Base-by-base conservation (phyloP, 2,329 filamentous ascomycete genomes). In the Diplodia seriata region DNA sequence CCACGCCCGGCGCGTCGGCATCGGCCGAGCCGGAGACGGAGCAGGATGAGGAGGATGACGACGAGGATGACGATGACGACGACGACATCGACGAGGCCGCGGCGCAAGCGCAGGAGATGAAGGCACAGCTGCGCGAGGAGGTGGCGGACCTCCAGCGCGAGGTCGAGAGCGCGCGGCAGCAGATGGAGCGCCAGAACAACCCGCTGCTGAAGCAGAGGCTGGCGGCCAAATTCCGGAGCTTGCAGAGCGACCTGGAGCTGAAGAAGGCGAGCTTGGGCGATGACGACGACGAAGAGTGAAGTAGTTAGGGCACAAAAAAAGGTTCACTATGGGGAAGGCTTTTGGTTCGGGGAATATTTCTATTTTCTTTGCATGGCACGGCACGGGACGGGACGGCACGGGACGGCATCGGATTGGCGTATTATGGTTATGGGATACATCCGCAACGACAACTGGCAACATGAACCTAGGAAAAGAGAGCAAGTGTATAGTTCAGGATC, bases 81-180 rank as follows among this genome's bases (percentile, higher is more conserved):
- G 77, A 77, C 11, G 76, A 79, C 7, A 75, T 84, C 33, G 84
- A 86, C 68, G 85, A 86, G 43, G 85, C 86, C 63, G 83, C 82
- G 3, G 79, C 80, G 2, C 84, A 82, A 20, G 78, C 79, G 50
- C 78, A 83, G 33, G 81, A 83, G 31, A 80, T 84, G 70, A 75
- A 81, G 29, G 80, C 82, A 53, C 81, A 83, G 69, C 76, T 83
- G 33, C 78, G 80, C 59, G 84, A 85, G 68, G 85, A 88, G 74
- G 85, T 88, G 64, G 81, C 80, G 4, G 85, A 87, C 72, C 71
- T 88, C 70, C 81, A 87, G 74, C 79, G 80, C 56, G 81, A 84
- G 69, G 81, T 87, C 50, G 78, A 78, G 50, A 75, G 78, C 31
- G 80, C 80, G 23, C 76, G 81, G 33, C 76, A 74, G 55, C 77